phyloP scores from a whole-genome alignment of 1,284 basidiomycete genomes.

The Ustilago crameri region DNA sequence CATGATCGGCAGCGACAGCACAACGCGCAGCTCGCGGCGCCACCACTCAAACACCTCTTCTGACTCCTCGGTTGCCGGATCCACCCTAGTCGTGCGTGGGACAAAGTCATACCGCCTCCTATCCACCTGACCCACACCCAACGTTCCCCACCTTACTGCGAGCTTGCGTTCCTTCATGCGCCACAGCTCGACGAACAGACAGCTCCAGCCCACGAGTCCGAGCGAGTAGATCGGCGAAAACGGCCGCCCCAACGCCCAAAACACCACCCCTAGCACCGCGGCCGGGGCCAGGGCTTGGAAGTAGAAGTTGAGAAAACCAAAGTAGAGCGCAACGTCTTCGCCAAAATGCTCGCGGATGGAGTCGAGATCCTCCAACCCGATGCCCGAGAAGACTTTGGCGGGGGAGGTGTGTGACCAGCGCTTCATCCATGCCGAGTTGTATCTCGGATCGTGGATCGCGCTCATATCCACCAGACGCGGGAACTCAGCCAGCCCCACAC shows the following conservation, averaged over 20 bases:
- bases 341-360: conserved; percentile 64
- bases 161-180: conserved; percentile 63
- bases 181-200: conserved; percentile 63
- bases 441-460: conserved; percentile 61
- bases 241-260: conserved; percentile 53
- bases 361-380: conserved; percentile 58
- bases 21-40: conserved; percentile 74
- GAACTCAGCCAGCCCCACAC: conserved; percentile 43
- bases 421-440: conserved; percentile 62
- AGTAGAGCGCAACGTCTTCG: conserved; percentile 67
- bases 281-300: conserved; percentile 57
- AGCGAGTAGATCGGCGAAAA: conserved; percentile 60
- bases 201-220: conserved; percentile 59
- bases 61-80: conserved; percentile 60
- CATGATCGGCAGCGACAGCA: conserved; percentile 82
- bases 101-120: conserved; percentile 54
- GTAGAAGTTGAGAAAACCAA: conserved; percentile 66
- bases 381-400: conserved; percentile 41
- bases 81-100: conserved; percentile 42
- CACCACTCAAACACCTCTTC: conserved; percentile 68
- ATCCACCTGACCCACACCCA: conserved; percentile 52
- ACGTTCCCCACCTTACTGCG: conserved; percentile 65
- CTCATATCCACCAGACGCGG: conserved; percentile 64
- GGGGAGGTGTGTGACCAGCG: conserved; percentile 54
- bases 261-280: conserved; percentile 51